Evolutionary conservation across 202 grass and related monocot genomes (phyloP).

Genomic region (Panicum hallii): DNA sequence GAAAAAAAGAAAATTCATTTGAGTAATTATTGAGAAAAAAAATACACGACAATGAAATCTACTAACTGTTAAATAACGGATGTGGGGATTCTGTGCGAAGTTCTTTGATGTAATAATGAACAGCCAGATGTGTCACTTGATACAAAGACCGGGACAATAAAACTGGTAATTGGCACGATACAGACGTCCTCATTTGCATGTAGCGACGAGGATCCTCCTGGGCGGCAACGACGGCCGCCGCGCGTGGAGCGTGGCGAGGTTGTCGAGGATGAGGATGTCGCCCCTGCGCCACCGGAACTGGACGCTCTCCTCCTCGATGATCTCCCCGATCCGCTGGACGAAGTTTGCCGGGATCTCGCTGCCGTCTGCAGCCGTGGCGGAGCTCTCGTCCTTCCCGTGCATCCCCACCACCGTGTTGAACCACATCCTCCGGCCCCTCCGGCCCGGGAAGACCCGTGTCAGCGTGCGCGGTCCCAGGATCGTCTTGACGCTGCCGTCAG

Average conservation of each 20-base stretch:
- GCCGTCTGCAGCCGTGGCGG: conserved; percentile 49
- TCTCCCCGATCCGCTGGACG: conserved; percentile 56
- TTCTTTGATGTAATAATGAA: too few relatives aligned
- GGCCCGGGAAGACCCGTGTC: conserved; percentile 51
- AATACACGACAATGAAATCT: too few relatives aligned
- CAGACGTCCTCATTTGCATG: conserved; percentile 57
- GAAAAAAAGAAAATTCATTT: too few relatives aligned
- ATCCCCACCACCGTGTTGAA: conserved; percentile 77
- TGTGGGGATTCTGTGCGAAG: too few relatives aligned
- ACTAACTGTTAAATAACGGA: too few relatives aligned
- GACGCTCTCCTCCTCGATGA: conserved; percentile 78
- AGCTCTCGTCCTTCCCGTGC: conserved; percentile 64
- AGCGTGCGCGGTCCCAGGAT: conserved; percentile 41
- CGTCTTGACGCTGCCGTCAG: conserved; percentile 48
- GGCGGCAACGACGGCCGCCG: conserved; percentile 61
- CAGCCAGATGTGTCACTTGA: too few relatives aligned
- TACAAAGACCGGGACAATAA: too few relatives aligned
- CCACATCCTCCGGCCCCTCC: conserved; percentile 56
- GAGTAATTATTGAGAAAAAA: too few relatives aligned
- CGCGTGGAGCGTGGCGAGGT: conserved; percentile 61
- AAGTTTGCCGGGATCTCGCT: conserved; percentile 53
- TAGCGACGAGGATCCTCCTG: conserved; percentile 70
- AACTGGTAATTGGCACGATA: not conserved
- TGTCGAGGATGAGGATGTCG: conserved; percentile 65
- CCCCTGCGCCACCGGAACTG: conserved; percentile 63